Evolutionary conservation across 225 moss, liverwort and hornwort genomes (phyloP), one percentile per base, ranked within the genome.

Genomic region (Sphagnum contortum): DNA sequence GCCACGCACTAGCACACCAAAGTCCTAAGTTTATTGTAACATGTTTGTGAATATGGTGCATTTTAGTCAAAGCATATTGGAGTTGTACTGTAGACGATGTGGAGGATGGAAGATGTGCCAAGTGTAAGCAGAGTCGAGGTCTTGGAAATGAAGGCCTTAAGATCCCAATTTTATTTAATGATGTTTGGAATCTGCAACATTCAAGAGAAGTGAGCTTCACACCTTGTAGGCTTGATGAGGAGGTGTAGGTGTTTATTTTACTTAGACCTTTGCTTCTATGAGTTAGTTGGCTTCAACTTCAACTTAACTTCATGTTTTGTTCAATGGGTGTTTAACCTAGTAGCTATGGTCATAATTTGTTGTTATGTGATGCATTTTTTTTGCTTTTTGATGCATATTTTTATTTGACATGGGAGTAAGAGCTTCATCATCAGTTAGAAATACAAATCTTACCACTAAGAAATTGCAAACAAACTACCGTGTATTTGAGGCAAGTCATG

Each of bases 151-250:
- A 79, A 69, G 76, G 74, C 59, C 72, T 12, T 62, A 84, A 90
- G 63, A 90, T 91, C 48, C 98, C 93, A 47, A 89, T 86, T 45
- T 86, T 83, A 77, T 82, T 99, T n/a, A 89, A 91, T 67, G 98
- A 93, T 78, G 93, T 99, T 70, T 79, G 93, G 60, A 87, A 87
- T 68, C 68, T 93, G 79, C 93, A 99, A 68, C 87, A 82, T 66
- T 91, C 98, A 62, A 99, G 93, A 66, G 91, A 93, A 77, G 90
- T 91, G 71, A 75, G 12, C 29, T 29, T 29, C 29, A 29, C 2
- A 2, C 1, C 2, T 55, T 55, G 7, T 55, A 11, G 54, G 44
- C 61, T 8, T 57, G 50, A 64, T 48, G 65, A 57, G 58, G 29
- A 13, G 44, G 14, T 58, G 44, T 58, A 13, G 5, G 57, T 5